Evolutionary conservation across 2,329 filamentous ascomycete species (phyloP).

Genomic region (Zymoseptoria tritici): DNA sequence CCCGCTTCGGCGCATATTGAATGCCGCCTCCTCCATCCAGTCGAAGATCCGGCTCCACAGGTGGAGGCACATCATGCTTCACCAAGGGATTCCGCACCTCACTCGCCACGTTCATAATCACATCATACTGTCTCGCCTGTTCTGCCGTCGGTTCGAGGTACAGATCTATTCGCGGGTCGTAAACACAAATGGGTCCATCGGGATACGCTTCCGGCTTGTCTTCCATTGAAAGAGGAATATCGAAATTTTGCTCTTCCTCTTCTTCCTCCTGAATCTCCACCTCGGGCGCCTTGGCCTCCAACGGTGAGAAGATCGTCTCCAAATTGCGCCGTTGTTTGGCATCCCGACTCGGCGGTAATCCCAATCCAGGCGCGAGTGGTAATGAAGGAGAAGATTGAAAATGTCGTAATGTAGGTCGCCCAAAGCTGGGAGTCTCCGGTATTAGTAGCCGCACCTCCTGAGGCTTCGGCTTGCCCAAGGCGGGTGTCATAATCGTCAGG

Average conservation of each 20-base stretch:
- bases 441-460: slow-evolving; percentile 51
- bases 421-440: slow-evolving; percentile 50
- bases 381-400: slow-evolving; percentile 57
- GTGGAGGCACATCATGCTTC: slow-evolving; percentile 7
- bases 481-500: slow-evolving; percentile 60
- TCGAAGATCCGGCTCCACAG: slow-evolving; percentile 27
- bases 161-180: slow-evolving; percentile 67
- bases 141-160: slow-evolving; percentile 74
- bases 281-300: slow-evolving; percentile 10
- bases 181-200: slow-evolving; percentile 73
- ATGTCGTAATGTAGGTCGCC: slow-evolving; percentile 48
- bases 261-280: slow-evolving; percentile 30
- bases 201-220: slow-evolving; percentile 76
- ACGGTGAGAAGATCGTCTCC: slow-evolving; percentile 27
- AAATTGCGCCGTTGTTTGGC: slow-evolving; percentile 15
- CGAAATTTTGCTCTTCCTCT: slow-evolving; percentile 45
- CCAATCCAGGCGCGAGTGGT: slow-evolving; percentile 44
- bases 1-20: slow-evolving; percentile 27
- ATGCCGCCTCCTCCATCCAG: slow-evolving; percentile 28
- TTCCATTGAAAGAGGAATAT: slow-evolving; percentile 52
- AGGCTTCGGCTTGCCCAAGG: slow-evolving; percentile 51
- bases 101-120: slow-evolving; percentile 76
- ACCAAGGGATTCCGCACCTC: slow-evolving; percentile 72
- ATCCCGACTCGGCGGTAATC: slow-evolving; percentile 5
- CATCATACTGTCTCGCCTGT: slow-evolving; percentile 69